Conservation (phyloP, 306 rosid genomes). For the Vigna hirtella region DNA sequence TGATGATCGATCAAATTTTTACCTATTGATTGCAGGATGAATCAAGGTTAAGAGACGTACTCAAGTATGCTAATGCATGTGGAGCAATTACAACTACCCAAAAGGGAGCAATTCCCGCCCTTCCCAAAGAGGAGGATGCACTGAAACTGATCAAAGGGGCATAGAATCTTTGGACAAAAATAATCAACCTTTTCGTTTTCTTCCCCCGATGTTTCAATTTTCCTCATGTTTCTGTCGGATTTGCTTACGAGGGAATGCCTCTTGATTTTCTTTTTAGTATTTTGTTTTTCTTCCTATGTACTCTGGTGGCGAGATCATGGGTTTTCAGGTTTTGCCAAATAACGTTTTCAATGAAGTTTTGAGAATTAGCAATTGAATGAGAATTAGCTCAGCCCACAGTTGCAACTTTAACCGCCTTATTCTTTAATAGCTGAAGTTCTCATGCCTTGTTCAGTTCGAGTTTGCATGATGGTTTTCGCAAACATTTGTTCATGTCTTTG, state of each 20-base stretch:
- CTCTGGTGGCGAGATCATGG: conserved; percentile 20
- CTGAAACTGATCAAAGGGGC: conserved; percentile 56
- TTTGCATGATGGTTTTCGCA: background rate
- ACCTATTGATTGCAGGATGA: conserved; percentile 68
- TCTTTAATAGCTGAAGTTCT: no score
- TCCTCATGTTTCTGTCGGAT: background rate
- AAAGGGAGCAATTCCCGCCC: conserved; percentile 92
- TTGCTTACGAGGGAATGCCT: conserved; percentile 46
- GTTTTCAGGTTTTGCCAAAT: conserved; percentile 44
- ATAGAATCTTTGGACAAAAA: conserved; percentile 23
- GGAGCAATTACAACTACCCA: conserved; percentile 92
- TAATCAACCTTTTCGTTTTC: background rate
- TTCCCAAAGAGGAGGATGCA: conserved; percentile 72
- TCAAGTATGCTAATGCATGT: conserved; percentile 84
- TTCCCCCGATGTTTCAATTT: conserved; percentile 9
- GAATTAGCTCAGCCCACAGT: background rate
- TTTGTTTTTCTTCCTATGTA: conserved; percentile 4
- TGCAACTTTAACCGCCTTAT: background rate
- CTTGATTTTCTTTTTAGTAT: conserved; percentile 26
- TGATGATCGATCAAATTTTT: background rate
- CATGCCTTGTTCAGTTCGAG: no score
- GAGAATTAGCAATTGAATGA: conserved; percentile 35
- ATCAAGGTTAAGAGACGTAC: conserved; percentile 62
- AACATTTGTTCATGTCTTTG: background rate
- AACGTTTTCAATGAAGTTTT: conserved; percentile 36